A percentile compares a stretch with the other conserved stretches of the same genome.
These are phyloP conservation scores for Centrapalus pauciflorus DNA, from an alignment of 129 eudicot genomes.

Conservation along the genomic window DNA sequence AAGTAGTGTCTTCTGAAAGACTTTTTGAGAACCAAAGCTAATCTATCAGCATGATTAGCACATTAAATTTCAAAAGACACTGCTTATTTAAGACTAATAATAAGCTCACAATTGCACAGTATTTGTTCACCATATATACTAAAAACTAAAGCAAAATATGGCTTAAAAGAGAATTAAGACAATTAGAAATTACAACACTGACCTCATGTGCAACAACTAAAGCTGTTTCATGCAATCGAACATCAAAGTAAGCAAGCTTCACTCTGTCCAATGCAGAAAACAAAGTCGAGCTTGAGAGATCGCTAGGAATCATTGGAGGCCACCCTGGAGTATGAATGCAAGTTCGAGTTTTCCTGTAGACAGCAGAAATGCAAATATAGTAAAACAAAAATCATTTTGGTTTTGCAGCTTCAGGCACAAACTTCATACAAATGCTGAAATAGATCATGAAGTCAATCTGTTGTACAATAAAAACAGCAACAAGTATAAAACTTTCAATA, in stretches of 20 bases:
- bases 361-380: not conserved
- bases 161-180: not conserved
- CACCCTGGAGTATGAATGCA: constrained; percentile 88
- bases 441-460: not conserved
- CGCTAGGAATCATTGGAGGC: constrained; percentile 79
- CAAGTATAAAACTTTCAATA: not conserved
- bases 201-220: constrained; percentile 75
- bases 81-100: too few species aligned
- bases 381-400: not conserved
- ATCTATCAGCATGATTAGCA: too few species aligned
- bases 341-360: constrained; percentile 87
- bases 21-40: too few species aligned
- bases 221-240: constrained; percentile 73
- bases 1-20: too few species aligned
- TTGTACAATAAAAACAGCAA: not conserved
- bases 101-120: not conserved
- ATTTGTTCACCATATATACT: not conserved
- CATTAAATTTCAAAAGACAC: too few species aligned
- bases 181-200: constrained; percentile 19
- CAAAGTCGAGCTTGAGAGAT: constrained; percentile 53
- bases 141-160: not conserved
- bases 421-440: constrained; percentile 2
- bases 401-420: constrained; percentile 5
- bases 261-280: constrained; percentile 62
- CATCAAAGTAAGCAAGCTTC: constrained; percentile 71